A percentile compares a stretch with the other conserved stretches of the same genome.
Evolutionary conservation across 208 protist species (phyloP).

Genomic region (Angomonas ambiguus): DNA sequence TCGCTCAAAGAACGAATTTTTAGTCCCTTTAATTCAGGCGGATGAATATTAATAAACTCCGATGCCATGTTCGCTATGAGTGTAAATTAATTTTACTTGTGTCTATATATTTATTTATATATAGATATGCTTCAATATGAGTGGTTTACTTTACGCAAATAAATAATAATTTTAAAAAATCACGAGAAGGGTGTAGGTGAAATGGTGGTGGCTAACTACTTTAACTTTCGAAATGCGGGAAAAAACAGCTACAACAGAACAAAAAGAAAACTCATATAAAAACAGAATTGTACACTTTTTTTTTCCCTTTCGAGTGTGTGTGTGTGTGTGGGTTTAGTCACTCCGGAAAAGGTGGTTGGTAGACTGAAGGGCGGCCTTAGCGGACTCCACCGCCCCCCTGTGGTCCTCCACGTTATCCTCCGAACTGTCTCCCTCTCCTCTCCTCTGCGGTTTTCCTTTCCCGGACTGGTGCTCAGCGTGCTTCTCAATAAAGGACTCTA

Average conservation of each 20-base stretch:
- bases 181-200: too few species aligned
- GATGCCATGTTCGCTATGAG: neutral
- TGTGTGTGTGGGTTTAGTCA: neutral
- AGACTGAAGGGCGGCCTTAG: neutral
- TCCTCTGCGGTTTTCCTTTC: neutral
- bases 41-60: neutral
- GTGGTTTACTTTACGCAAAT: too few species aligned
- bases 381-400: neutral
- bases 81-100: too few species aligned
- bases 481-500: conserved; percentile 14
- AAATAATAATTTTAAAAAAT: too few species aligned
- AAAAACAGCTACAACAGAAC: too few species aligned
- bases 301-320: neutral
- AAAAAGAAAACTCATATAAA: too few species aligned
- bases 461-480: conserved; percentile 1
- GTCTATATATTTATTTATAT: too few species aligned
- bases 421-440: neutral
- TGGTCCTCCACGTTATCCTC: neutral
- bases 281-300: too few species aligned
- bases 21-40: conserved; percentile 50
- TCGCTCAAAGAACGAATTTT: conserved; percentile 61
- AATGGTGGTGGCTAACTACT: too few species aligned
- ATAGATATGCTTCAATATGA: too few species aligned
- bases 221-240: too few species aligned
- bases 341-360: neutral